phyloP scores from a whole-genome alignment of 2,329 filamentous ascomycete genomes.

The Helicocarpus griseus region DNA sequence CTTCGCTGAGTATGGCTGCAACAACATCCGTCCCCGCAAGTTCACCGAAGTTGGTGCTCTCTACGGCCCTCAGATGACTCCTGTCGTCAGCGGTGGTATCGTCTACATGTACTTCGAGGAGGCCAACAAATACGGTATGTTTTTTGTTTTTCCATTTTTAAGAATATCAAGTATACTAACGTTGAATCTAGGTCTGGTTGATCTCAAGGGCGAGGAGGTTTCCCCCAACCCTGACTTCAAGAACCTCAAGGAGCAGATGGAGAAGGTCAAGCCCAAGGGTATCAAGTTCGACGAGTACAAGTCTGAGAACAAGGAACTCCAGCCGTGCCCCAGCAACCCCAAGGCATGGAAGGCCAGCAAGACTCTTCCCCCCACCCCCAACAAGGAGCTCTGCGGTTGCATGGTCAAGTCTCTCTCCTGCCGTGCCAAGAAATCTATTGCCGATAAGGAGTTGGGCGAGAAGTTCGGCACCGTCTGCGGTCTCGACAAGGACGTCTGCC shows the following conservation, averaged over 20 bases:
- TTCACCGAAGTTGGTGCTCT: slow-evolving; percentile 81
- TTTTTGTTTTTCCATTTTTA: not conserved
- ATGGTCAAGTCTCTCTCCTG: slow-evolving; percentile 70
- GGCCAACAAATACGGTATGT: slow-evolving; percentile 70
- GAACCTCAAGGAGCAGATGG: slow-evolving; percentile 60
- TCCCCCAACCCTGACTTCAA: slow-evolving; percentile 65
- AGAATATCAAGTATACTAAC: slow-evolving; percentile 8
- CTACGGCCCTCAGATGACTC: slow-evolving; percentile 70
- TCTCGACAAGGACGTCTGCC: slow-evolving; percentile 26
- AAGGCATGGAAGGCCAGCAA: slow-evolving; percentile 58
- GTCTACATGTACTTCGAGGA: slow-evolving; percentile 99
- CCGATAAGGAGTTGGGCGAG: slow-evolving; percentile 49
- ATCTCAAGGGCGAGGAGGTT: slow-evolving; percentile 56
- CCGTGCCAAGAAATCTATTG: slow-evolving; percentile 50
- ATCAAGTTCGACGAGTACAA: slow-evolving; percentile 60
- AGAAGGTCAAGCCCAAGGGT: slow-evolving; percentile 55
- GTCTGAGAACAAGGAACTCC: slow-evolving; percentile 59
- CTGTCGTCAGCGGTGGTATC: slow-evolving; percentile 88
- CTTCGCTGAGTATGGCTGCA: slow-evolving; percentile 99
- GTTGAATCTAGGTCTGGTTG: slow-evolving; percentile 30
- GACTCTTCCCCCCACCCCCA: slow-evolving; percentile 71
- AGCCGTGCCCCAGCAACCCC: slow-evolving; percentile 59
- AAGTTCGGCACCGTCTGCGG: slow-evolving; percentile 52
- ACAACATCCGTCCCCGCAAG: slow-evolving; percentile 58
- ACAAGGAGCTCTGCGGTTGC: slow-evolving; percentile 71